These are phyloP conservation scores for Beta lomatogona DNA, from an alignment of 179 eudicot genomes.

Conservation along the genomic window DNA sequence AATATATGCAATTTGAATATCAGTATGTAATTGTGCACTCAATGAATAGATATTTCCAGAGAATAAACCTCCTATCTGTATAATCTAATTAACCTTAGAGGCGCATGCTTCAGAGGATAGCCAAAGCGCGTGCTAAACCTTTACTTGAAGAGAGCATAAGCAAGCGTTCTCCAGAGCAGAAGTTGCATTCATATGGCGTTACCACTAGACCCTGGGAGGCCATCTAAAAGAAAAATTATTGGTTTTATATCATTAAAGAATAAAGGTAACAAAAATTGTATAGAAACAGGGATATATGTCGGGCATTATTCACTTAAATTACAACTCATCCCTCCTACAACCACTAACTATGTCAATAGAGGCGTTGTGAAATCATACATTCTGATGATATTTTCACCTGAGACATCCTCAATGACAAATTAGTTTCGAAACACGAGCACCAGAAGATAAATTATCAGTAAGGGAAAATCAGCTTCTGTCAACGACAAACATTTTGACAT, in stretches of 20 bases:
- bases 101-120: no score
- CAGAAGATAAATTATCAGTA: not conserved
- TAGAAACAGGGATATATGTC: not conserved
- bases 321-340: not conserved
- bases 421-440: not conserved
- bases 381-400: not conserved
- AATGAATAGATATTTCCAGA: no score
- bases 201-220: no score
- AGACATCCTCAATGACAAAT: not conserved
- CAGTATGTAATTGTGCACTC: no score
- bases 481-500: not conserved
- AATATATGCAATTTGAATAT: no score
- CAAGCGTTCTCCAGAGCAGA: no score
- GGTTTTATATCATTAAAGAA: not conserved
- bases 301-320: not conserved
- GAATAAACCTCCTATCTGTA: no score
- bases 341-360: not conserved
- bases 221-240: no score
- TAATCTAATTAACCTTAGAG: no score
- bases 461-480: not conserved
- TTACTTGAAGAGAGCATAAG: no score
- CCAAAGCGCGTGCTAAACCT: no score
- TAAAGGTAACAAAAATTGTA: not conserved
- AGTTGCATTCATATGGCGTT: no score
- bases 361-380: not conserved